A percentile compares a stretch with the other conserved stretches of the same genome.
These are phyloP conservation scores for Rossbeevera mucosa DNA, from an alignment of 768 basidiomycete genomes.

Conservation along the genomic window DNA sequence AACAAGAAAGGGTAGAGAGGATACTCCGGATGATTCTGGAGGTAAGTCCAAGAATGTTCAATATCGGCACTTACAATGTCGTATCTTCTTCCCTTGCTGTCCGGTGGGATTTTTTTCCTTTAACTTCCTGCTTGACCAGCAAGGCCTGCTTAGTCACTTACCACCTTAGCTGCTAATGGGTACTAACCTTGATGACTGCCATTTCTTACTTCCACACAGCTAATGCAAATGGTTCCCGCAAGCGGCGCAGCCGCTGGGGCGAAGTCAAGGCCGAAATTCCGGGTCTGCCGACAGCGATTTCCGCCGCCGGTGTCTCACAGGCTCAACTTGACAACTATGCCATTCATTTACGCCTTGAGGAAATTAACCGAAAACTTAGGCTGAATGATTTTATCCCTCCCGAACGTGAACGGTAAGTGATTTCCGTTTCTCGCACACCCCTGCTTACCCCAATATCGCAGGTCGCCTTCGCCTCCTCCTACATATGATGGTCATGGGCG, in stretches of 20 bases:
- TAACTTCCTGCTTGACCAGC: conserved; percentile 28
- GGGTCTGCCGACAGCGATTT: conserved; percentile 91
- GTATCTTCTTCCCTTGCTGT: conserved; percentile 34
- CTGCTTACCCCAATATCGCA: conserved; percentile 30
- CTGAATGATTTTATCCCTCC: conserved; percentile 95
- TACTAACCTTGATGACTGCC: conserved; percentile 54
- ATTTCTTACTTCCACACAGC: conserved; percentile 50
- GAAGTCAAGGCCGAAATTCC: conserved; percentile 89
- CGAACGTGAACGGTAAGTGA: conserved; percentile 75
- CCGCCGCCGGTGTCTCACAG: conserved; percentile 88
- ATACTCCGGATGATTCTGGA: conserved; percentile 63
- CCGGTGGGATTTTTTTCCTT: conserved; percentile 26
- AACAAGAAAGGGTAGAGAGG: conserved; percentile 62
- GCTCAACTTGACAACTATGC: conserved; percentile 98
- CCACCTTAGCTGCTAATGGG: conserved; percentile 36
- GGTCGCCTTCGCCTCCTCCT: conserved; percentile 94
- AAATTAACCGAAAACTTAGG: conserved; percentile 93
- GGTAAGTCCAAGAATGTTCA: conserved; percentile 57
- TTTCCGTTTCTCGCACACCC: not conserved
- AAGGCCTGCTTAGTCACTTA: conserved; percentile 29
- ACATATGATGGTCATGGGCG: conserved; percentile 98
- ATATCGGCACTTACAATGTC: conserved; percentile 36
- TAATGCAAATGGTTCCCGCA: conserved; percentile 83
- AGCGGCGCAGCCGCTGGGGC: conserved; percentile 97
- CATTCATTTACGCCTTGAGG: conserved; percentile 91